Evolutionary conservation across 164 flowering plant genomes (phyloP).

Genomic region (Umbellularia californica): DNA sequence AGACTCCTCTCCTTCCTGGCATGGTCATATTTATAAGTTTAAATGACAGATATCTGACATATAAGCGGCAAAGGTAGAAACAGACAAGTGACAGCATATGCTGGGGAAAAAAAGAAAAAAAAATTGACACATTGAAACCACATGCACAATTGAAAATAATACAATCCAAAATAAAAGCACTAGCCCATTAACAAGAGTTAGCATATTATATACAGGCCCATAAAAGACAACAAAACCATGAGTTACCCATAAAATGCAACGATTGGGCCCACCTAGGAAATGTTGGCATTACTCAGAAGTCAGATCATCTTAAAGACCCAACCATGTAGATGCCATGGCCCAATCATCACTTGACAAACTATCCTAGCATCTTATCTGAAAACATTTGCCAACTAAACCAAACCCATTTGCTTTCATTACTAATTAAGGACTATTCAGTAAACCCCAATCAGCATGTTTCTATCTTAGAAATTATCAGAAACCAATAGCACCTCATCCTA

Average conservation of each 20-base stretch:
- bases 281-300: not conserved
- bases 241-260: not conserved
- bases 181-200: not conserved
- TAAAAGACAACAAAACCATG: not conserved
- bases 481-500: not conserved
- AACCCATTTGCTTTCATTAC: not conserved
- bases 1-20: conserved; percentile 37
- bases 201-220: not conserved
- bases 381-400: not conserved
- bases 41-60: not conserved
- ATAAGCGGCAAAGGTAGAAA: not conserved
- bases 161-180: not conserved
- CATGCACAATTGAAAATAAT: not conserved
- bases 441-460: not conserved
- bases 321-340: not conserved
- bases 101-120: not conserved
- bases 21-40: not conserved
- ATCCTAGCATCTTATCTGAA: not conserved
- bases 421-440: not conserved
- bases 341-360: not conserved
- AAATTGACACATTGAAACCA: not conserved
- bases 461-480: too few species aligned
- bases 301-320: not conserved
- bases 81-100: not conserved
- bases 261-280: not conserved